phyloP scores from a whole-genome alignment of 345 rosid species.

The Ceriops zippeliana region DNA sequence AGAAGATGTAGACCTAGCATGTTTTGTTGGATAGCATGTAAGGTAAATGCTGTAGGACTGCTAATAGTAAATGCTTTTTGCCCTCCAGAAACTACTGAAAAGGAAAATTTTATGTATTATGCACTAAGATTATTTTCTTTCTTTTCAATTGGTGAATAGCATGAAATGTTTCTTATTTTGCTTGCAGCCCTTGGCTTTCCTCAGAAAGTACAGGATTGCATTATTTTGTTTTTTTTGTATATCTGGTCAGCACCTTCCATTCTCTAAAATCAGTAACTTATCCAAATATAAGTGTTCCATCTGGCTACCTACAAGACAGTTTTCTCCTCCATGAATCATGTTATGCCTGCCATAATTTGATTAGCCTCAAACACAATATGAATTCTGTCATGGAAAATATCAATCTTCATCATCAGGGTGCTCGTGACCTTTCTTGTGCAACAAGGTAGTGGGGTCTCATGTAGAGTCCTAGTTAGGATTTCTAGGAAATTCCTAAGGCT shows the following conservation, averaged over 20 bases:
- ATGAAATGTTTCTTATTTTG: conserved; percentile 4
- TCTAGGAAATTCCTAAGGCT: too few species aligned
- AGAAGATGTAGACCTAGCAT: conserved; percentile 24
- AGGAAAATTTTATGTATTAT: conserved; percentile 1
- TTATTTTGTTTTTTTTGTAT: conserved; percentile 3
- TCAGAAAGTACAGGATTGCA: background rate
- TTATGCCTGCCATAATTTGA: too few species aligned
- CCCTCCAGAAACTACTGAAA: conserved; percentile 2
- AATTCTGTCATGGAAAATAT: too few species aligned
- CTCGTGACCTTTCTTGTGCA: too few species aligned
- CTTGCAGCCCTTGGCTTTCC: background rate
- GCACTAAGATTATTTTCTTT: background rate
- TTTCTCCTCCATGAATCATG: too few species aligned
- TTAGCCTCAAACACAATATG: too few species aligned
- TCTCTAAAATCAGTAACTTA: background rate
- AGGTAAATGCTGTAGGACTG: conserved; percentile 33
- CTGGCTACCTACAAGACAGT: too few species aligned
- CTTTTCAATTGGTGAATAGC: conserved; percentile 20
- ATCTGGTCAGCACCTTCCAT: too few species aligned
- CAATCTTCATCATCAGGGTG: too few species aligned
- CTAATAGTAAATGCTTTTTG: conserved; percentile 18
- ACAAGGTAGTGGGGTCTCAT: too few species aligned
- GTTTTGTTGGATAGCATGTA: conserved; percentile 23
- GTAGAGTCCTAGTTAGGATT: too few species aligned
- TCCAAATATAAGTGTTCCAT: too few species aligned